Base-by-base conservation (phyloP, 2,329 filamentous ascomycete genomes). In the Orbilia blumenaviensis region DNA sequence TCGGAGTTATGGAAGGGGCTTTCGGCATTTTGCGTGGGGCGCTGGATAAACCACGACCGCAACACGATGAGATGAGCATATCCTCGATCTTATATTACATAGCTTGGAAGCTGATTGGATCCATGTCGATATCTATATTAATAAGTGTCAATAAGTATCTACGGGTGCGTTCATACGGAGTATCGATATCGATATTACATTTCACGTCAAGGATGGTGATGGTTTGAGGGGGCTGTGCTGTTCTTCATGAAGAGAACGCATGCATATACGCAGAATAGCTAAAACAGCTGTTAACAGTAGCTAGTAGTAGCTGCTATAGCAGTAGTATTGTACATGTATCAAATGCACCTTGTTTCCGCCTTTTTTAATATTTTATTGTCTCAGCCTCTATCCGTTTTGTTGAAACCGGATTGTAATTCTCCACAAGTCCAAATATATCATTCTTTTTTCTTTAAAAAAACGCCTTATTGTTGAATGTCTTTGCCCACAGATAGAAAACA, bases 381-480 rank as follows among this genome's bases (percentile, higher is more conserved):
- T n/a, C n/a, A n/a, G n/a, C n/a, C n/a, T 56, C 46, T 56, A 67
- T 74, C 71, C 63, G 63, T 54, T 64, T 75, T 75, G 71, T 75
- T 75, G 71, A 75, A 68, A 44, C 69, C 69, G 62, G 69, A 63
- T 21, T 41, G 7, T 44, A 10, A 29, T 25, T 56, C 23, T 41
- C 66, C 21, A 14, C 36, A 32, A 12, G n/a, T 23, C 41, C 23
- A 29, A 27, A 38, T n/a, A 48, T n/a, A 48, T 41, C 54, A 41
- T 66, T 32, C 6, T n/a, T n/a, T n/a, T n/a, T n/a, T n/a, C n/a
- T n/a, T n/a, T n/a, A n/a, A n/a, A 46, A 34, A 60, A 66, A 75
- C 63, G 71, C 63, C 54, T n/a, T 36, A 75, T 54, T 68, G 56
- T 68, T 68, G 63, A 75, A 75, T 50, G 52, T 68, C 42, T 36